These are phyloP conservation scores for Sporisorium iseilematis-ciliati DNA, from an alignment of 1,284 basidiomycete species.

Conservation along the genomic window DNA sequence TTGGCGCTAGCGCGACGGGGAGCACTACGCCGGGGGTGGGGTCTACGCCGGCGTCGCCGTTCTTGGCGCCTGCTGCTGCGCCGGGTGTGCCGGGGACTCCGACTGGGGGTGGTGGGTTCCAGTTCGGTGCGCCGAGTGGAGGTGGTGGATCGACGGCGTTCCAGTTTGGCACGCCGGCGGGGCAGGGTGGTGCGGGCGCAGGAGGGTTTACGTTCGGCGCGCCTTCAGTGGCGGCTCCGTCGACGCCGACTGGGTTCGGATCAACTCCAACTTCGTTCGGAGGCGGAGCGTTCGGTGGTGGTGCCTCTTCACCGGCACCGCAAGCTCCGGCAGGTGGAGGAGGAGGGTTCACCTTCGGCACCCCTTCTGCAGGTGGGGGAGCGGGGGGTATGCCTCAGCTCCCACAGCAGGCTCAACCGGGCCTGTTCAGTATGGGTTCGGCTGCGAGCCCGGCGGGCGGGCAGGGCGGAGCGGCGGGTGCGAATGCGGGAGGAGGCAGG, in stretches of 20 bases:
- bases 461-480: constrained; percentile 35
- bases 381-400: not conserved
- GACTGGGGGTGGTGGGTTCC: constrained; percentile 21
- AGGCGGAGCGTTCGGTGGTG: not conserved
- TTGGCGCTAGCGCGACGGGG: constrained; percentile 17
- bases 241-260: not conserved
- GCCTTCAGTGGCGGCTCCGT: not conserved
- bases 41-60: constrained; percentile 34
- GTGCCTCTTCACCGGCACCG: not conserved
- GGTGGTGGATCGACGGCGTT: constrained; percentile 10
- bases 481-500: constrained; percentile 36
- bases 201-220: constrained; percentile 15
- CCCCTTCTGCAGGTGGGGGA: not conserved
- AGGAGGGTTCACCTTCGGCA: constrained; percentile 36
- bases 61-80: constrained; percentile 19
- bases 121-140: constrained; percentile 25
- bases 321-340: too few species aligned
- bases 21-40: constrained; percentile 27
- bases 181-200: constrained; percentile 7
- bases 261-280: not conserved
- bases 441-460: not conserved
- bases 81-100: constrained; percentile 34
- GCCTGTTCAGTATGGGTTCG: constrained; percentile 53
- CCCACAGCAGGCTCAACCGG: constrained; percentile 25
- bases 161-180: constrained; percentile 21